phyloP scores from a whole-genome alignment of 208 protist genomes.

The Leishmania amazonensis region DNA sequence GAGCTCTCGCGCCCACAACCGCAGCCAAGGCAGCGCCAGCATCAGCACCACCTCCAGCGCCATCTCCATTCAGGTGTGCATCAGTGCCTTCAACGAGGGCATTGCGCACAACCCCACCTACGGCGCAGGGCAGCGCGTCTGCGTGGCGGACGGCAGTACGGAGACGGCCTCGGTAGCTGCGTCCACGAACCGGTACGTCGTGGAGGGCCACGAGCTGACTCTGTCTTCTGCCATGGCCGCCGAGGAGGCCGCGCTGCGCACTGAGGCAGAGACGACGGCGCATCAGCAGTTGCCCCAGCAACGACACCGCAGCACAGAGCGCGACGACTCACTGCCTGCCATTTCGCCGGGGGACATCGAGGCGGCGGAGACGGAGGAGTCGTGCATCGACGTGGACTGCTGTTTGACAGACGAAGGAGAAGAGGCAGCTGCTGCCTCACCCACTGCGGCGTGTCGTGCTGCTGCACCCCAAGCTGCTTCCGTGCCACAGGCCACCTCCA shows the following conservation, averaged over 20 bases:
- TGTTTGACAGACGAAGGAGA: not conserved
- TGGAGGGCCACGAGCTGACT: constrained; percentile 15
- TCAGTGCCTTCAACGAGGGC: constrained; percentile 22
- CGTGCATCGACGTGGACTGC: constrained; percentile 17
- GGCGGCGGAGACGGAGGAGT: constrained; percentile 4
- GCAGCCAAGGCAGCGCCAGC: constrained; percentile 6
- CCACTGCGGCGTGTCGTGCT: not conserved
- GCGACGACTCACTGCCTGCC: not conserved
- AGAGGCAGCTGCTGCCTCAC: not conserved
- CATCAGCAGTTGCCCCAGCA: not conserved
- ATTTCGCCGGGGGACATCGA: not conserved
- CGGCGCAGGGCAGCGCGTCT: not conserved
- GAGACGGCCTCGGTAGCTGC: not conserved
- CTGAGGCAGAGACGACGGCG: constrained; percentile 6
- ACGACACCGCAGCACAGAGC: not conserved
- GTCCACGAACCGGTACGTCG: not conserved
- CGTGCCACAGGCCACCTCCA: not conserved
- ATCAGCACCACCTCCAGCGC: not conserved
- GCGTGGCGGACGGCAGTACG: not conserved
- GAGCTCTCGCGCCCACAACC: not conserved
- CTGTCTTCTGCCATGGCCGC: constrained; percentile 16
- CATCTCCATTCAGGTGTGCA: constrained; percentile 18
- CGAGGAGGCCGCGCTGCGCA: constrained; percentile 10
- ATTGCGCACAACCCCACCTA: constrained; percentile 4
- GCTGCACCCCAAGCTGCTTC: not conserved